Evolutionary conservation across 169 alveolate genomes (phyloP), one percentile per base, ranked within the genome.

Genomic region (Eimeria maxima): DNA sequence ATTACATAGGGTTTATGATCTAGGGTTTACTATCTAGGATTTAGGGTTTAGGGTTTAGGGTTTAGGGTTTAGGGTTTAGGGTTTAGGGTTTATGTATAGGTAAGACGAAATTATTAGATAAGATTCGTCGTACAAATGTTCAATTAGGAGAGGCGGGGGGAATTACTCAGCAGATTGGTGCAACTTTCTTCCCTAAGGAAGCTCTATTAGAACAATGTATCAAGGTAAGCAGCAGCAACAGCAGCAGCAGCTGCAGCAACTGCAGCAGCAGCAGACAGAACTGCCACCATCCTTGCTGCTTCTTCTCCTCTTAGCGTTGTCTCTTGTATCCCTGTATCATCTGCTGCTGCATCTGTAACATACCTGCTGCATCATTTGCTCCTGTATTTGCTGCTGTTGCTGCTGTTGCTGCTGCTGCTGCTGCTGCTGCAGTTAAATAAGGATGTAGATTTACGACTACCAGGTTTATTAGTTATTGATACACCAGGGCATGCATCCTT

Each of bases 111-210:
- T 97, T 99, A 50, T 97, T 99, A 47, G 99, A 99, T 97, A 99
- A 99, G 97, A 98, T 99, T 47, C 97, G 99, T 63, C 99, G 98
- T 74, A 99, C 99, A n/a, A 99, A 99, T 96, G 99, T 99, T 8
- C 99, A 99, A 97, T 99, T 98, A 71, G 99, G 99, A 84, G 99
- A 99, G 97, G 99, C 99, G 6, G 99, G 99, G 6, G 99, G 99
- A 89, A 99, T 99, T 96, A 99, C 99, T 24, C 99, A 99, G 97
- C 99, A 99, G 97, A 99, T 99, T 67, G 99, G 99, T 57, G 99
- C 99, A 33, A 99, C 99, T 24, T 99, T 98, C 97, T 99, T 99
- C 98, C 99, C 99, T 55, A 98, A 98, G 83, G 99, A 98, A 86
- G 98, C 99, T 78, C 97, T 99, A 24, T 97, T 97, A 78, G 98